Percentiles rank a stretch among this genome's conserved stretches.
These are phyloP conservation scores for Durotheca rogersii DNA, from an alignment of 495 filamentous ascomycete species.

Conservation along the genomic window DNA sequence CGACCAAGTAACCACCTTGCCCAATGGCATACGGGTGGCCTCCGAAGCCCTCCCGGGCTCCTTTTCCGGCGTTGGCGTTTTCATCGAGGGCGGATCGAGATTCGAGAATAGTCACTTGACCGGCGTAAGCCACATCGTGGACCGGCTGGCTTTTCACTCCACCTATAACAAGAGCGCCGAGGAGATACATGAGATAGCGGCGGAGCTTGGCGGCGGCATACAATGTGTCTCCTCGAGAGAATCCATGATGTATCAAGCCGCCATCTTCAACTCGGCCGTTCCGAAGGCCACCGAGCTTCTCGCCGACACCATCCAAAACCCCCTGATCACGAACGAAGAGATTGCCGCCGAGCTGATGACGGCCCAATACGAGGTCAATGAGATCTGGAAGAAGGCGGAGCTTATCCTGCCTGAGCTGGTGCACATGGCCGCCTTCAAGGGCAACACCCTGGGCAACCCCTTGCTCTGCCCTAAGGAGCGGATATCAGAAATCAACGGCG, in stretches of 20 bases:
- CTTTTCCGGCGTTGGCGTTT: conserved; percentile 94
- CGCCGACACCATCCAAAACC: conserved; percentile 91
- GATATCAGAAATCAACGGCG: conserved; percentile 70
- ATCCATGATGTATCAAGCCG: conserved; percentile 97
- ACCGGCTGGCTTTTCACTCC: conserved; percentile 94
- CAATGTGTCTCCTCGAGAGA: conserved; percentile 95
- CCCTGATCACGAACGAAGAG: conserved; percentile 86
- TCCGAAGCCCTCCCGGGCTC: conserved; percentile 94
- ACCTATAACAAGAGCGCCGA: conserved; percentile 71
- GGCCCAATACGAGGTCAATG: conserved; percentile 90
- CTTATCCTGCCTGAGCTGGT: conserved; percentile 93
- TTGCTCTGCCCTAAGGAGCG: conserved; percentile 87
- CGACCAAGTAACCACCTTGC: conserved; percentile 82
- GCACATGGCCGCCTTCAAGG: conserved; percentile 91
- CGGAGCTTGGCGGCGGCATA: conserved; percentile 88
- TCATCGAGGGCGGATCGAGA: conserved; percentile 92
- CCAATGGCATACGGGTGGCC: conserved; percentile 93
- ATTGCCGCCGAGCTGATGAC: conserved; percentile 83
- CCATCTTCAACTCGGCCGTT: conserved; percentile 94
- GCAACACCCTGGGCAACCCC: conserved; percentile 93
- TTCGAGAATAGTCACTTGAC: conserved; percentile 85
- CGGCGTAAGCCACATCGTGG: conserved; percentile 94
- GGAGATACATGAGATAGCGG: conserved; percentile 82
- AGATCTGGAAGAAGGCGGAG: conserved; percentile 98
- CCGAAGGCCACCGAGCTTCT: conserved; percentile 79